Evolutionary conservation across 768 basidiomycete species (phyloP).

Genomic region (Leccinum pellstonianum): DNA sequence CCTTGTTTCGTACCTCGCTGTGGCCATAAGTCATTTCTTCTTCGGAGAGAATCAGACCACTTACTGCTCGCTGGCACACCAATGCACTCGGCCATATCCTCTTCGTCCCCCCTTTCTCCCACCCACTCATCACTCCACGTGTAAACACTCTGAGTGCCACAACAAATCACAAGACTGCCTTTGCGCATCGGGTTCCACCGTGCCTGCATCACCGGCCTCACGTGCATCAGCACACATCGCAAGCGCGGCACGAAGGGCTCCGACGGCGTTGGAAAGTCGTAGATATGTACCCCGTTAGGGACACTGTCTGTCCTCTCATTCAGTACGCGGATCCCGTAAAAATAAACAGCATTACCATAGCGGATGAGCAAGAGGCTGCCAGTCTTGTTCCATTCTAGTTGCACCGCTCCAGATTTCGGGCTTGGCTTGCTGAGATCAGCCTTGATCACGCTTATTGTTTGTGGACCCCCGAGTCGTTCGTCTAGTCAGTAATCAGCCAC

Average conservation of each 20-base stretch:
- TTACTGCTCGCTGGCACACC: slow-evolving; percentile 83
- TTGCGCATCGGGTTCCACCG: slow-evolving; percentile 86
- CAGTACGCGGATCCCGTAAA: not conserved
- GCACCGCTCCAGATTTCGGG: slow-evolving; percentile 65
- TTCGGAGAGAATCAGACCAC: not conserved
- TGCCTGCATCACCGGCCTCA: slow-evolving; percentile 59
- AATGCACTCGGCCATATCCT: slow-evolving; percentile 87
- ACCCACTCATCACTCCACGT: slow-evolving; percentile 86
- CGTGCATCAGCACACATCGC: slow-evolving; percentile 66
- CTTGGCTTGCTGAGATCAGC: slow-evolving; percentile 60
- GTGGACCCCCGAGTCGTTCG: slow-evolving; percentile 59
- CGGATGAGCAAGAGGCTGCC: slow-evolving; percentile 73
- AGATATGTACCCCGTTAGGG: slow-evolving; percentile 66
- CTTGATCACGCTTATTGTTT: slow-evolving; percentile 48
- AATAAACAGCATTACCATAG: slow-evolving; percentile 50
- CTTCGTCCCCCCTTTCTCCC: slow-evolving; percentile 53
- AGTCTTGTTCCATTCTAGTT: slow-evolving; percentile 79
- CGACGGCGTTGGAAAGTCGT: slow-evolving; percentile 63
- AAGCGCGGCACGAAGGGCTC: slow-evolving; percentile 59
- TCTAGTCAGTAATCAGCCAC: slow-evolving; percentile 40
- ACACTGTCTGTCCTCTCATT: slow-evolving; percentile 47
- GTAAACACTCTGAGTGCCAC: slow-evolving; percentile 65
- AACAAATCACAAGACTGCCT: slow-evolving; percentile 66
- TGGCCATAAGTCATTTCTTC: not conserved
- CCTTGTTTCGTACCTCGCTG: slow-evolving; percentile 69